Percentiles rank a stretch among this genome's conserved stretches.
Conservation (phyloP, 1,284 basidiomycete genomes). For the Jaminaea rosea region DNA sequence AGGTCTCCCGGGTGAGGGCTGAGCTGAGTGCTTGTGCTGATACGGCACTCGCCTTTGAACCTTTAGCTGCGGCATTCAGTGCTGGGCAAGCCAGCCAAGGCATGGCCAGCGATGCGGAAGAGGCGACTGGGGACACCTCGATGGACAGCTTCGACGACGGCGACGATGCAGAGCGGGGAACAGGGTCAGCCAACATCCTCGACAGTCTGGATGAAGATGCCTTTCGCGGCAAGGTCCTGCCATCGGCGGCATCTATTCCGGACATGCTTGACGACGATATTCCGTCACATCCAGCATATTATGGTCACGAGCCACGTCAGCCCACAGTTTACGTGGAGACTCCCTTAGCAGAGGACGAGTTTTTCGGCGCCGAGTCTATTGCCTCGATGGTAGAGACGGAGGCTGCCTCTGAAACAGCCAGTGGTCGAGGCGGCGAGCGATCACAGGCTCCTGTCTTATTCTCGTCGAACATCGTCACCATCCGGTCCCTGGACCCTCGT, state of each 20-base stretch:
- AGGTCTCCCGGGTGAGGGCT: conserved; percentile 14
- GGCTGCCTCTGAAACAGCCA: not conserved
- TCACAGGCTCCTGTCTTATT: conserved; percentile 55
- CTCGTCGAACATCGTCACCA: conserved; percentile 69
- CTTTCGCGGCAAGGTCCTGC: conserved; percentile 62
- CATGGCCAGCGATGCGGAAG: not conserved
- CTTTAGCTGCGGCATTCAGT: too few relatives aligned
- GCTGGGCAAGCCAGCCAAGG: too few relatives aligned
- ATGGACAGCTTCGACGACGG: too few relatives aligned
- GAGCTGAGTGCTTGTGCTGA: conserved; percentile 28
- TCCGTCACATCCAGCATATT: conserved; percentile 49
- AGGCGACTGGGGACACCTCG: too few relatives aligned
- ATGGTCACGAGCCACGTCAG: not conserved
- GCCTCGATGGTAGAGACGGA: conserved; percentile 17
- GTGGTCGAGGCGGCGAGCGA: conserved; percentile 10
- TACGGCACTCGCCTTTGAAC: conserved; percentile 18
- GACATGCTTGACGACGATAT: conserved; percentile 88
- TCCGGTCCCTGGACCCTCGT: conserved; percentile 62
- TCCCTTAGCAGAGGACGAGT: conserved; percentile 52
- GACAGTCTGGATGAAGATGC: conserved; percentile 76
- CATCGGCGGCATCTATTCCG: conserved; percentile 57
- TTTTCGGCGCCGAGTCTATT: conserved; percentile 40
- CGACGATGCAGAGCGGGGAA: not conserved
- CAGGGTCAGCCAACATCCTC: conserved; percentile 5
- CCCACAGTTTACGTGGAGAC: conserved; percentile 50